Percentiles rank a stretch among this genome's conserved stretches.
phyloP scores from a whole-genome alignment of 192 early-diverging fungal species.

The Backusella morwellensis region DNA sequence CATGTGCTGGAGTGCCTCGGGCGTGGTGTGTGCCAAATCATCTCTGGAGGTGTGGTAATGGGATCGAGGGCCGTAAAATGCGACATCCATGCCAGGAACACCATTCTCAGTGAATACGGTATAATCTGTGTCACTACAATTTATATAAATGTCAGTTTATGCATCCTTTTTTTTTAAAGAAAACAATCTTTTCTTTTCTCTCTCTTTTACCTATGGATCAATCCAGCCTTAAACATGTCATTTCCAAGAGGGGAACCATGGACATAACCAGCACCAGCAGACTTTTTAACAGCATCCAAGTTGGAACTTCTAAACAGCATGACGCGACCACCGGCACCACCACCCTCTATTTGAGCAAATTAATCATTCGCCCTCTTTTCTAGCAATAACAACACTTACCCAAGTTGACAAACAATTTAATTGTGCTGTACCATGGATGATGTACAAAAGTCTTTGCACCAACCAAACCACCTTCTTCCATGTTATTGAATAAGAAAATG shows the following conservation, averaged over 20 bases:
- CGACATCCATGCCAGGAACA: conserved; percentile 66
- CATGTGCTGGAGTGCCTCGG: conserved; percentile 62
- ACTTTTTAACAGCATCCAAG: conserved; percentile 28
- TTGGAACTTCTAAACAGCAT: conserved; percentile 54
- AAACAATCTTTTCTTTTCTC: neutral
- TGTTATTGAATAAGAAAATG: conserved; percentile 72
- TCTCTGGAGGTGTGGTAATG: conserved; percentile 67
- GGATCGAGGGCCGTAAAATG: conserved; percentile 58
- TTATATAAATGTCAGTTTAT: neutral
- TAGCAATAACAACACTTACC: conserved; percentile 23
- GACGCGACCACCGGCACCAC: conserved; percentile 67
- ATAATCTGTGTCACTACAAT: conserved; percentile 59
- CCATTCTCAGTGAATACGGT: conserved; percentile 54
- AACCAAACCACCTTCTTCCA: conserved; percentile 63
- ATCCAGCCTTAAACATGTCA: conserved; percentile 55
- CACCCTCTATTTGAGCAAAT: conserved; percentile 45
- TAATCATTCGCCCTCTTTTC: neutral
- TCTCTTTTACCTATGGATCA: conserved; percentile 51
- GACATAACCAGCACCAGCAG: conserved; percentile 37
- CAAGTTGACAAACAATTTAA: conserved; percentile 64
- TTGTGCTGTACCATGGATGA: conserved; percentile 59
- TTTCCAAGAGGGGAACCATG: conserved; percentile 65
- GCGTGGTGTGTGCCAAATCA: conserved; percentile 42
- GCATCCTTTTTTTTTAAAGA: neutral
- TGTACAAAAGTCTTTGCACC: conserved; percentile 59